Conservation (phyloP, 2,329 filamentous ascomycete genomes). For the Sarocladium brachiariae region DNA sequence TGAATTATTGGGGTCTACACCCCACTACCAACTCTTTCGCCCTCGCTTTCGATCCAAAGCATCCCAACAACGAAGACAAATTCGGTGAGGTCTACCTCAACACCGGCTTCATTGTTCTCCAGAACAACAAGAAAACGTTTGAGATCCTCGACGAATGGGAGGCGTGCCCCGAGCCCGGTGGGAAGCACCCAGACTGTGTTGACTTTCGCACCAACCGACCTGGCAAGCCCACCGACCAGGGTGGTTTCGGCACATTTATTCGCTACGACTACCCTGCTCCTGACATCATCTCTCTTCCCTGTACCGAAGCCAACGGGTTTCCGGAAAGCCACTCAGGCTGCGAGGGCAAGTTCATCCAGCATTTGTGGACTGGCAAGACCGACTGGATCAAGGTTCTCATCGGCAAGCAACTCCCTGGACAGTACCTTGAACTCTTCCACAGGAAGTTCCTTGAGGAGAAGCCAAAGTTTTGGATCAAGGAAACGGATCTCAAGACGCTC, state of each 20-base stretch:
- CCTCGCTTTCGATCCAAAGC: conserved; percentile 32
- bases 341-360: conserved; percentile 33
- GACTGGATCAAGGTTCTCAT: conserved; percentile 32
- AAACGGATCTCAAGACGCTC: conserved; percentile 23
- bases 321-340: conserved; percentile 31
- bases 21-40: conserved; percentile 33
- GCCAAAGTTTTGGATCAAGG: conserved; percentile 27
- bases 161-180: conserved; percentile 31
- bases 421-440: conserved; percentile 29
- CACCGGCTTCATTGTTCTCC: conserved; percentile 47
- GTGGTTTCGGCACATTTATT: conserved; percentile 36
- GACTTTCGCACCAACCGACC: conserved; percentile 29
- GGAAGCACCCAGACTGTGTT: conserved; percentile 30
- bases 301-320: conserved; percentile 37
- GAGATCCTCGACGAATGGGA: conserved; percentile 43
- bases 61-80: conserved; percentile 31
- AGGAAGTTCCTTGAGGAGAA: conserved; percentile 27
- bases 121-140: conserved; percentile 41
- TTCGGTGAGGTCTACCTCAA: conserved; percentile 37
- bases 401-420: conserved; percentile 29
- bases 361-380: conserved; percentile 36
- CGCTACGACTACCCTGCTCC: conserved; percentile 32
- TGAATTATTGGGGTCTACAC: conserved; percentile 39
- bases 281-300: conserved; percentile 33
- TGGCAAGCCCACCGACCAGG: conserved; percentile 34